A percentile compares a stretch with the other conserved stretches of the same genome.
Evolutionary conservation across 2,329 filamentous ascomycete species (phyloP).

Genomic region (Penicillium sp.): DNA sequence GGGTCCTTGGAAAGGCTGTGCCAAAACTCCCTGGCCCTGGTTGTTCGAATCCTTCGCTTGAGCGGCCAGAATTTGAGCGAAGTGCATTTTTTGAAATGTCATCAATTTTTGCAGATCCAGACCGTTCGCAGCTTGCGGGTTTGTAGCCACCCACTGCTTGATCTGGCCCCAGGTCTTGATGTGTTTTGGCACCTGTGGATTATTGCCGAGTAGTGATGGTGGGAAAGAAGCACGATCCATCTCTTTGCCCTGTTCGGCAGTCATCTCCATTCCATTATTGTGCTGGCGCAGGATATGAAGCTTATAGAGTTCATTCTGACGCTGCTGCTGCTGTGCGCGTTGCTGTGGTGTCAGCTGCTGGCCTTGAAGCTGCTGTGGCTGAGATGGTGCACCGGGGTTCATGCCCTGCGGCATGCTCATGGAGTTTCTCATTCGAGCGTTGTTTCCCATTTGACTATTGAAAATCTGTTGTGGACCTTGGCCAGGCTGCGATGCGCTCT

Average conservation of each 20-base stretch:
- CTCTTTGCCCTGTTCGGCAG: conserved; percentile 40
- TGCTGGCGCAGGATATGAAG: conserved; percentile 36
- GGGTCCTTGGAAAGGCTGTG: conserved; percentile 26
- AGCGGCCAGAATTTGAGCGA: conserved; percentile 37
- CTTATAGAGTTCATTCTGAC: conserved; percentile 33
- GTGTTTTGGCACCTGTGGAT: conserved; percentile 46
- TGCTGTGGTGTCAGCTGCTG: conserved; percentile 36
- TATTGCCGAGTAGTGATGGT: conserved; percentile 31
- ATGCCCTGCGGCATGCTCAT: conserved; percentile 37
- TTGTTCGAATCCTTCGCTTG: conserved; percentile 30
- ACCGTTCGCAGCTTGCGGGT: conserved; percentile 44
- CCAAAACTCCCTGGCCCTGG: conserved; percentile 17
- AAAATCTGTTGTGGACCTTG: conserved; percentile 33
- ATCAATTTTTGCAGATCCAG: conserved; percentile 43
- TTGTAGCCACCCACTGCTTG: conserved; percentile 53
- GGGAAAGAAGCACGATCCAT: conserved; percentile 46
- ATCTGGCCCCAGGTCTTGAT: conserved; percentile 57
- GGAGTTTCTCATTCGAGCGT: conserved; percentile 35
- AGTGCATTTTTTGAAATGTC: conserved; percentile 45
- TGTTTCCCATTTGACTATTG: conserved; percentile 34
- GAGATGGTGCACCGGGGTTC: conserved; percentile 25
- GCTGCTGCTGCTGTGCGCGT: conserved; percentile 30
- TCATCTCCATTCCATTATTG: conserved; percentile 37
- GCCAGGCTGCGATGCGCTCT: conserved; percentile 30
- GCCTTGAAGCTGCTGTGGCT: conserved; percentile 33